Evolutionary conservation across 495 filamentous ascomycete species (phyloP).

Genomic region (Lophiostoma macrostomum): DNA sequence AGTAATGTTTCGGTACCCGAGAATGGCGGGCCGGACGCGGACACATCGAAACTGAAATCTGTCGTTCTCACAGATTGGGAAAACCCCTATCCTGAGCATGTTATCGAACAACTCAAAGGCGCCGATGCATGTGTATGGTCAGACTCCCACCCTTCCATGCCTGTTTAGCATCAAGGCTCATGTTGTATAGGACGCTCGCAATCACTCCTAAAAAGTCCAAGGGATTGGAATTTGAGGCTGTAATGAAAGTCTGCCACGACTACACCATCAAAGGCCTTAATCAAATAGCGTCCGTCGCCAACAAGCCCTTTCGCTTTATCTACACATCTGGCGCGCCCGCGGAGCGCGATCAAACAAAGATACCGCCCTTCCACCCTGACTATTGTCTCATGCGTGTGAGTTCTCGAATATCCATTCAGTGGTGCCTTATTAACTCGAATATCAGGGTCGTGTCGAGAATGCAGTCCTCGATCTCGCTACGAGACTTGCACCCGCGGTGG

Average conservation of each 20-base stretch:
- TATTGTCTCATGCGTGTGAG: constrained; percentile 4
- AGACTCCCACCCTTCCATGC: background rate
- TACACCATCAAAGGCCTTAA: background rate
- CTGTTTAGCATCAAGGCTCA: background rate
- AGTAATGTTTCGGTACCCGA: constrained; percentile 15
- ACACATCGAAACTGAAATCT: constrained; percentile 45
- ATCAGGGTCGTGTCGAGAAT: constrained; percentile 49
- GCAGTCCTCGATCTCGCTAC: constrained; percentile 43
- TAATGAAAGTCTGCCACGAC: background rate
- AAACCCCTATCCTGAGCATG: constrained; percentile 40
- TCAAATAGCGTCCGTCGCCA: constrained; percentile 37
- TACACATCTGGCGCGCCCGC: constrained; percentile 50
- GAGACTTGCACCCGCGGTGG: constrained; percentile 35
- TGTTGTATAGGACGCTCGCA: constrained; percentile 31
- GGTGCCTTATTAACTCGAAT: constrained; percentile 2
- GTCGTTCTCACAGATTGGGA: constrained; percentile 49
- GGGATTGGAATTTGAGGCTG: background rate
- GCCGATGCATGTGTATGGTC: constrained; percentile 56
- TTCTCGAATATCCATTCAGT: constrained; percentile 26
- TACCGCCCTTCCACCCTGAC: background rate
- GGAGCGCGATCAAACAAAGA: constrained; percentile 49
- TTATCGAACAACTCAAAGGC: constrained; percentile 45
- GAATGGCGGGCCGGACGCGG: background rate
- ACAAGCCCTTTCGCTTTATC: constrained; percentile 50
- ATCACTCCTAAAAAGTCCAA: background rate